These are phyloP conservation scores for Vachellia collinsii DNA, from an alignment of 306 rosid species.

Conservation along the genomic window DNA sequence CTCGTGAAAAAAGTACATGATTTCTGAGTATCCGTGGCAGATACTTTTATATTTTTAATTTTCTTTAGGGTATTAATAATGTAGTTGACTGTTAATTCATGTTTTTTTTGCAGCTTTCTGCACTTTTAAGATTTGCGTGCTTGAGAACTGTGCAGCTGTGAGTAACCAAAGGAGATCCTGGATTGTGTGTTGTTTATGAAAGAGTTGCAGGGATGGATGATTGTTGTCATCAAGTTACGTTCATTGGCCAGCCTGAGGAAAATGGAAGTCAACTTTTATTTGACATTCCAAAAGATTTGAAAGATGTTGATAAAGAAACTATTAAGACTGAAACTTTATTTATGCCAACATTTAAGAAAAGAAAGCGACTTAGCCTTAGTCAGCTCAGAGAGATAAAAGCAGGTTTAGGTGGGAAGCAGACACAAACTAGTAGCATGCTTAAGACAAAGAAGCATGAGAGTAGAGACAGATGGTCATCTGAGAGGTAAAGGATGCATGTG, in stretches of 20 bases:
- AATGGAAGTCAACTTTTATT: constrained; percentile 43
- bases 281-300: constrained; percentile 39
- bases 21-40: background rate
- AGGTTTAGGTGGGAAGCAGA: constrained; percentile 33
- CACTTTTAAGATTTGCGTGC: constrained; percentile 13
- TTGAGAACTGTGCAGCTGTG: constrained; percentile 19
- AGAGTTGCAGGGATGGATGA: constrained; percentile 44
- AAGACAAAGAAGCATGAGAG: constrained; percentile 49
- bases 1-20: background rate
- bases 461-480: constrained; percentile 71
- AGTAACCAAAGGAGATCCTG: constrained; percentile 18
- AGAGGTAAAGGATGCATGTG: constrained; percentile 53
- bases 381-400: constrained; percentile 61
- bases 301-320: constrained; percentile 43
- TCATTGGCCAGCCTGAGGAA: constrained; percentile 36
- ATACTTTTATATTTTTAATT: background rate
- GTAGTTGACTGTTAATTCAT: background rate
- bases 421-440: constrained; percentile 38
- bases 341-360: constrained; percentile 42
- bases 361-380: constrained; percentile 62
- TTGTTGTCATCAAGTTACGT: constrained; percentile 36
- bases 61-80: background rate
- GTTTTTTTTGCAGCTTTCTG: constrained; percentile 12
- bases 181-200: constrained; percentile 17
- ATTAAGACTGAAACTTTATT: constrained; percentile 46